Base-by-base conservation (phyloP, 1,139 yeast species). In the Nakaseomyces delphensis region DNA sequence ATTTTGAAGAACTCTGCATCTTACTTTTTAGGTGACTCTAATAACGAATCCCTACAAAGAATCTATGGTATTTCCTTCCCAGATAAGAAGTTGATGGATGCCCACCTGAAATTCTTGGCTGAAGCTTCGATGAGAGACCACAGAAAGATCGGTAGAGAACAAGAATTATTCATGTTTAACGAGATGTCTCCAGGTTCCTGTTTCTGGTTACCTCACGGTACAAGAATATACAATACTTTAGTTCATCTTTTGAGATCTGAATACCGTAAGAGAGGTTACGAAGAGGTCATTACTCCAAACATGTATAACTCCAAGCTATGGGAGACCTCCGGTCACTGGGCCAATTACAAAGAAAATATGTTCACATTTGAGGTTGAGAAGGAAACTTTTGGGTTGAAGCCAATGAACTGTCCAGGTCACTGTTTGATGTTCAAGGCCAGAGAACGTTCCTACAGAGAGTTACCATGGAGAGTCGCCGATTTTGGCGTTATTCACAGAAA, bases 321-420 rank as follows among this genome's bases (percentile, higher is more conserved):
- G 98, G 94, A 87, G 70, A 83, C 91, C 45, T 87, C 96, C 18
- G 98, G 98, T 53, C 98, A 91, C 66, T 91, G 97, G 97, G 95
- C 76, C 40, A 89, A 91, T 68, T 91, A 91, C 68, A 83, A 86
- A 64, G 96, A 91, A 62, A 86, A 91, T 64, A 91, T 91, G 97
- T 91, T 91, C 62, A 71, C 91, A n/a, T 84, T 87, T 57, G 96
- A 87, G 42, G 95, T 87, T 48, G 96, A 89, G 68, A 87, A 86
- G 73, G 96, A 87, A 63, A 67, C 64, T 43, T 85, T 71, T 59
- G 96, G 95, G 48, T 76, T 91, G 52, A 91, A 91, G 65, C 97
- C 98, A 54, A 91, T 91, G 98, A 91, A 91, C 70, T 89, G 97
- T 69, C 98, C 98, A 15, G 97, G 97, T 41, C 98, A 91, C 66